phyloP scores from a whole-genome alignment of 2,329 filamentous ascomycete species.

The Colletotrichum sp. region DNA sequence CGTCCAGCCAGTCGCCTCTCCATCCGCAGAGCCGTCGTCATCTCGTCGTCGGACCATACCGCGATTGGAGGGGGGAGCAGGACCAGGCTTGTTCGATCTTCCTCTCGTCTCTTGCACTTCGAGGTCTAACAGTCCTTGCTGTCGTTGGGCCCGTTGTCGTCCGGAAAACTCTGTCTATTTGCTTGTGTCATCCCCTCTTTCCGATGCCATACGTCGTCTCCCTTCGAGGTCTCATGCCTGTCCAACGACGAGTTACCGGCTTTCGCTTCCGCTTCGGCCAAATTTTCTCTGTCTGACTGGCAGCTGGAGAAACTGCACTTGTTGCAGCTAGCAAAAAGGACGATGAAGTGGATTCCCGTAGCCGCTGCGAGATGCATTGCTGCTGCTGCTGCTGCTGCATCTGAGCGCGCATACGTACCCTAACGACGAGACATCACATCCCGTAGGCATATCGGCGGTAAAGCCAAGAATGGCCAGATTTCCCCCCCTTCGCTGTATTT shows the following conservation, averaged over 20 bases:
- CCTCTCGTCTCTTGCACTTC: neutral
- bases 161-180: neutral
- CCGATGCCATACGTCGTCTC: neutral
- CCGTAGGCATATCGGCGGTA: neutral
- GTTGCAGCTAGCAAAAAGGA: neutral
- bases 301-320: neutral
- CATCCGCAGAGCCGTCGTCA: neutral
- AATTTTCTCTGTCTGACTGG: neutral
- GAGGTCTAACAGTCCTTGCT: neutral
- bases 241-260: neutral
- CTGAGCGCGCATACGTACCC: neutral
- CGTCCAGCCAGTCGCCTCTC: neutral
- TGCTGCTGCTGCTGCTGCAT: neutral
- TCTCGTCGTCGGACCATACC: constrained; percentile 3
- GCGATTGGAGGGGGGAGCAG: neutral
- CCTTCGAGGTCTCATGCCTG: neutral
- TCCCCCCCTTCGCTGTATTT: neutral
- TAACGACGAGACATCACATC: neutral
- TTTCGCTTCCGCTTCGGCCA: constrained; percentile 1
- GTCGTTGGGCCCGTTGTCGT: neutral
- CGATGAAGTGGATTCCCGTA: neutral
- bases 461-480: neutral
- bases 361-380: neutral
- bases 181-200: neutral
- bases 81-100: neutral